Evolutionary conservation across 352 stramenopile genomes (phyloP), one percentile per base, ranked within the genome.

Genomic region (Peronospora tabacina): DNA sequence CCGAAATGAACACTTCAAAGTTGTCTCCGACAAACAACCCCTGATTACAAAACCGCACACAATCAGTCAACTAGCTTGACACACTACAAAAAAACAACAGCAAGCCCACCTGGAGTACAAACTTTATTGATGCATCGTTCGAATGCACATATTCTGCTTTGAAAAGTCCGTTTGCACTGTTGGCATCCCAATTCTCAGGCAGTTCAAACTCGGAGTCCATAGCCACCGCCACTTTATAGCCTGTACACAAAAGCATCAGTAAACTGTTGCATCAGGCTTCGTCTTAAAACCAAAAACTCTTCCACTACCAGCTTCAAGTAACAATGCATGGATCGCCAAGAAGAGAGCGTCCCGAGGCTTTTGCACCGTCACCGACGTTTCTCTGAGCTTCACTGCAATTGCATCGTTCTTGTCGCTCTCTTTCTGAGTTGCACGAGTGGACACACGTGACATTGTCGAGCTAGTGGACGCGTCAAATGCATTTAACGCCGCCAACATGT

Each of bases 1-100:
- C 70, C 3, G 75, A 87, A 12, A 93, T 55, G 58, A 90, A 90
- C 34, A 90, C 63, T 48, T 89, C 74, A 17, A 93, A 82, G 49
- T 84, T 90, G 41, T 63, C 71, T 17, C 75, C 70, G 35, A 93
- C 75, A 49, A 85, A 87, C 32, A 93, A 45, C 12, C 68, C 74
- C 80, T 92, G 29, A 15, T 53, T 6, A 7, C 61, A 44, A 7
- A 63, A 44, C 1, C 15, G 19, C 24, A 51, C 12, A 24, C 22
- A 44, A 49, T 0, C n/a, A 29, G 46, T 20, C 7, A 49, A 22
- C 12, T 12, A 22, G 44, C 22, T 4, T 22, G 5, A 16, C 2
- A 44, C 9, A 44, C 5, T 12, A 15, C 16, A 15, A 44, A 17
- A 5, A 26, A n/a, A 29, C n/a, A 34, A 17, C 12, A 29, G 32